phyloP scores from a whole-genome alignment of 345 rosid genomes.

The Salix purpurea region DNA sequence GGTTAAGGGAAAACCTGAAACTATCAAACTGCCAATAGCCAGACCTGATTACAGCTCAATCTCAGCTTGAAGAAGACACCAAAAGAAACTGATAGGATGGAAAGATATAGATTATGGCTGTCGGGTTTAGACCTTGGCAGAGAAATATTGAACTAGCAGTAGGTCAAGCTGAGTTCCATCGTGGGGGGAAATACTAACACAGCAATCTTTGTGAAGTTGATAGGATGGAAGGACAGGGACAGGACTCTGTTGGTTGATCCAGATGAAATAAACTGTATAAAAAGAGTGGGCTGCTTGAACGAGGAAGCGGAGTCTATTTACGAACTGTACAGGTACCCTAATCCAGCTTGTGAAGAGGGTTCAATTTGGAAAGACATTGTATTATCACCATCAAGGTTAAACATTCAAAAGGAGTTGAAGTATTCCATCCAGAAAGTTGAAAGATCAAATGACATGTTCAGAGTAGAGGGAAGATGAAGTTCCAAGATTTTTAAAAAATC shows the following conservation, averaged over 20 bases:
- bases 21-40: not conserved
- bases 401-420: constrained; percentile 71
- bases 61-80: not conserved
- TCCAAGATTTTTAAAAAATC: constrained; percentile 14
- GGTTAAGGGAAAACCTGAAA: not conserved
- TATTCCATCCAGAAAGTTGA: constrained; percentile 60
- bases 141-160: not conserved
- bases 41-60: not conserved
- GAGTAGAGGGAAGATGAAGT: not conserved
- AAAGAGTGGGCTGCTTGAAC: constrained; percentile 57
- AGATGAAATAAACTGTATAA: constrained; percentile 67
- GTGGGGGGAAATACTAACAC: constrained; percentile 17
- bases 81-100: not conserved
- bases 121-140: not conserved
- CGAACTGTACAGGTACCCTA: constrained; percentile 61
- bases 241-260: constrained; percentile 85
- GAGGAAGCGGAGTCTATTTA: constrained; percentile 78
- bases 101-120: not conserved
- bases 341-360: constrained; percentile 64
- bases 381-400: constrained; percentile 75
- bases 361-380: constrained; percentile 97
- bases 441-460: constrained; percentile 24
- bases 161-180: not conserved
- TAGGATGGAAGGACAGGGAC: constrained; percentile 95
- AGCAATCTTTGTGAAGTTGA: constrained; percentile 49